Base-by-base conservation (phyloP, 1,284 basidiomycete species). In the Tilletia setariae region DNA sequence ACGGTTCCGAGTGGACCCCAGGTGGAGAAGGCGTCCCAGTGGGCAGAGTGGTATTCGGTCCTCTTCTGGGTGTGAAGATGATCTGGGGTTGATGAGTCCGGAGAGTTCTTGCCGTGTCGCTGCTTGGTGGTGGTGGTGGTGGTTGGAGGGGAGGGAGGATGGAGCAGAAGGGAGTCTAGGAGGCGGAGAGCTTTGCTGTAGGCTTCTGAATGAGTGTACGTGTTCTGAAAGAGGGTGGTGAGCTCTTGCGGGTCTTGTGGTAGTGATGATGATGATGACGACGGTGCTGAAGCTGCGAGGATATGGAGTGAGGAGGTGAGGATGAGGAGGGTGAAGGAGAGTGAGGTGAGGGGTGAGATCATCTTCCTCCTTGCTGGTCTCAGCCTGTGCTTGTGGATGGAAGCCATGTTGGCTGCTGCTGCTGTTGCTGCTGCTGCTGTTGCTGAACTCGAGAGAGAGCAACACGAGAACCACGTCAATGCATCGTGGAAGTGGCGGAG, bases 1-100 rank as follows among this genome's bases (percentile, higher is more conserved):
- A 59, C 25, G 53, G 53, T 59, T 21, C 53, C 53, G 23, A 59
- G 53, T 21, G 53, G 53, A 59, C 53, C 53, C 53, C 53, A 59
- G 25, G 53, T 30, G 23, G 25, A 30, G 53, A 30, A 25, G 4
- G 53, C 53, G 28, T 59, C 53, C 23, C 21, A 59, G 25, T 59
- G 53, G 9, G 53, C 53, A 11, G 53, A 23, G 53, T 59, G 53
- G 25, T 59, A 59, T 19, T 59, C 53, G 25, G 23, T 23, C 13
- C n/a, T 15, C n/a, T 49, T 49, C 47, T 49, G 44, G 44, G 44
- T 46, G 15, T 46, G 44, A 15, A n/a, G 44, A 13, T 49, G 47
- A 49, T 19, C 8, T 2, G 47, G 47, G 47, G 47, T 21, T 16
- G 47, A 44, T 19, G 43, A 49, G 47, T 16, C 19, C 19, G 47